These are phyloP conservation scores for Graphilbum ipis-grandicollis DNA, from an alignment of 2,329 filamentous ascomycete species.

Conservation along the genomic window DNA sequence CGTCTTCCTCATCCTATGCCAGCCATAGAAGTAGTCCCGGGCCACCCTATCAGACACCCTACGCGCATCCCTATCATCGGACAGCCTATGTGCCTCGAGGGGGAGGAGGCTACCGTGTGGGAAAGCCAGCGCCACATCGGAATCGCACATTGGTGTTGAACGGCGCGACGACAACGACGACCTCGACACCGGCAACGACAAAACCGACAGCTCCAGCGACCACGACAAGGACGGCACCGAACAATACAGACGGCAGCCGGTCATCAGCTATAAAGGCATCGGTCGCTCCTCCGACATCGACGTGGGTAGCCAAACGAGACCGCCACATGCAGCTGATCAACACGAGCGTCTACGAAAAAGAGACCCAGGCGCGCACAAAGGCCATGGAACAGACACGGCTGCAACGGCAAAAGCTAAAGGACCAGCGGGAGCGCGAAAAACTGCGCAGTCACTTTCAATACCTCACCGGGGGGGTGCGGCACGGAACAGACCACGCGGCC, in stretches of 20 bases:
- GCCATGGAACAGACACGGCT: slow-evolving; percentile 54
- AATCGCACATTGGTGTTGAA: slow-evolving; percentile 50
- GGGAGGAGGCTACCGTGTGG: slow-evolving; percentile 17
- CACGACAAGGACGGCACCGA: too few species aligned
- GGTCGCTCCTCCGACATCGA: slow-evolving; percentile 6
- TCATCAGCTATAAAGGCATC: too few species aligned
- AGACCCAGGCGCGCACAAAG: slow-evolving; percentile 47
- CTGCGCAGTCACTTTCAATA: slow-evolving; percentile 29
- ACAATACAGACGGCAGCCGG: too few species aligned
- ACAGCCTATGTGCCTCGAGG: not conserved
- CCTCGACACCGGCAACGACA: too few species aligned
- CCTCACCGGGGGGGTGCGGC: slow-evolving; percentile 11
- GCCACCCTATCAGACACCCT: slow-evolving; percentile 6
- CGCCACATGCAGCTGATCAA: slow-evolving; percentile 75
- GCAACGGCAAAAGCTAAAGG: slow-evolving; percentile 34
- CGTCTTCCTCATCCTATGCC: slow-evolving; percentile 6
- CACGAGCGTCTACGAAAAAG: slow-evolving; percentile 58
- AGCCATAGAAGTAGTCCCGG: slow-evolving; percentile 10
- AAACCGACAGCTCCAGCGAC: too few species aligned
- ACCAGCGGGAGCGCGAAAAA: slow-evolving; percentile 41
- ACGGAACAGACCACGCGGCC: slow-evolving; percentile 4
- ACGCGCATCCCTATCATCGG: too few species aligned
- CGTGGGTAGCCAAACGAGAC: slow-evolving; percentile 58
- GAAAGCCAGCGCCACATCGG: slow-evolving; percentile 21
- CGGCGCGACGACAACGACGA: slow-evolving; percentile 7